A percentile compares a stretch with the other conserved stretches of the same genome.
Conservation (phyloP, 2,329 filamentous ascomycete species). For the Neofusicoccum kwambonambiense region DNA sequence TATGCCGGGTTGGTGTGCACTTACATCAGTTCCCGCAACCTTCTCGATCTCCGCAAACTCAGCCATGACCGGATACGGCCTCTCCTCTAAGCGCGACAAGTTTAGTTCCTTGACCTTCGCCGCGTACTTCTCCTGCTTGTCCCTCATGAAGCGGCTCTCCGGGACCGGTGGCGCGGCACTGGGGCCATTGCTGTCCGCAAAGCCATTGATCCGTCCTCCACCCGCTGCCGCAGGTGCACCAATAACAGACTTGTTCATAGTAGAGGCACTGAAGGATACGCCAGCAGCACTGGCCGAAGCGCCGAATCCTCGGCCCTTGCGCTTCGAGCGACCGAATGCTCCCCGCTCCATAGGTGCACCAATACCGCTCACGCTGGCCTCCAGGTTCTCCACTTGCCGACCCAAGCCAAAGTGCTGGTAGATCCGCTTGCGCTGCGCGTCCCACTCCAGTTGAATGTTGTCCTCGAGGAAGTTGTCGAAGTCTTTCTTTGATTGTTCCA, state of each 20-base stretch:
- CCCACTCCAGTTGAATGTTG: conserved; percentile 94
- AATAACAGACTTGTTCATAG: conserved; percentile 80
- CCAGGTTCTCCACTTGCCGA: conserved; percentile 40
- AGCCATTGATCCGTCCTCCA: conserved; percentile 58
- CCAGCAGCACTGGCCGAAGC: conserved; percentile 27
- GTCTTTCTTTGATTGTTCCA: conserved; percentile 83
- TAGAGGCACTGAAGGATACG: conserved; percentile 63
- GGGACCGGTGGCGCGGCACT: conserved; percentile 49
- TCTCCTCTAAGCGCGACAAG: conserved; percentile 63
- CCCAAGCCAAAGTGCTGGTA: conserved; percentile 93
- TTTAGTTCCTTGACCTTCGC: conserved; percentile 80
- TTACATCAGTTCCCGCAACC: conserved; percentile 64
- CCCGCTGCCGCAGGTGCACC: conserved; percentile 66
- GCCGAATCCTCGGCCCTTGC: conserved; percentile 41
- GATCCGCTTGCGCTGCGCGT: conserved; percentile 85
- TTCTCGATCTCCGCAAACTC: conserved; percentile 74
- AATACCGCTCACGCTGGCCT: conserved; percentile 35
- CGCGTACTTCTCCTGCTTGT: conserved; percentile 80
- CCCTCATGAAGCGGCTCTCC: conserved; percentile 73
- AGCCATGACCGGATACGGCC: conserved; percentile 70
- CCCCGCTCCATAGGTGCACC: conserved; percentile 38
- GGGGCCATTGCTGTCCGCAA: conserved; percentile 66
- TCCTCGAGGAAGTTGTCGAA: conserved; percentile 95
- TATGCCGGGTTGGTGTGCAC: conserved; percentile 21
- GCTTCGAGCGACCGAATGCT: conserved; percentile 54